Evolutionary conservation across 2,329 filamentous ascomycete species (phyloP), one percentile per base, ranked within the genome.

Genomic region (Sarocladiaceae sp.): DNA sequence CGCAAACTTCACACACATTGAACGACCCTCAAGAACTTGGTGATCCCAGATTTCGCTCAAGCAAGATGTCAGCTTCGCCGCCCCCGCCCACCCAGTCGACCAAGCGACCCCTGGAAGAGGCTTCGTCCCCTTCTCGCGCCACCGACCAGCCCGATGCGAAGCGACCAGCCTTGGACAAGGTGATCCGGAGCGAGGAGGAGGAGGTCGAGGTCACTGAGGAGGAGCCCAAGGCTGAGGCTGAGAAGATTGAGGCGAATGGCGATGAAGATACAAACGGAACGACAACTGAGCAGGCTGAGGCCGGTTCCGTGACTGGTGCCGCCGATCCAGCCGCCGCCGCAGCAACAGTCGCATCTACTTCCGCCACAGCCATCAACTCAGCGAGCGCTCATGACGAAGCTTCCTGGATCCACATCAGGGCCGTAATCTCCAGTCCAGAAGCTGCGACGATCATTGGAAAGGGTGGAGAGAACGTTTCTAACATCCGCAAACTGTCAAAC

Each of bases 361-460:
- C 60, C 53, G 41, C 56, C 4, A 55, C 52, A 10, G 60, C 61
- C 6, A 56, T 59, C 58, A 66, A 70, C 63, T 65, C 73, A 50
- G 74, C 70, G 59, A 69, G 70, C 39, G 67, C 81, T 37, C 83
- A 93, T 56, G 93, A 98, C 60, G 93, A 98, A 72, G 89, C 86
- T 39, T 83, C 83, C 37, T 98, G 93, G 91, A 90, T 98, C 54
- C 93, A 98, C 63, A 87, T 98, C 56, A 86, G 93, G 55, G 88
- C 93, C 45, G 90, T 96, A 57, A 98, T 98, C 57, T 95, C 91
- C 43, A 98, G 91, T 66, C 88, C 89, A 35, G 93, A 98, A 67
- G 93, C 93, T 54, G 93, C 93, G 31, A 98, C 93, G 40, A 88
- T 96, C 53, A 98, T 98, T 66, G 93, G 93, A 61, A 98, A 98